Evolutionary conservation across 495 filamentous ascomycete genomes (phyloP).

Genomic region (Trichoderma asperelloides): DNA sequence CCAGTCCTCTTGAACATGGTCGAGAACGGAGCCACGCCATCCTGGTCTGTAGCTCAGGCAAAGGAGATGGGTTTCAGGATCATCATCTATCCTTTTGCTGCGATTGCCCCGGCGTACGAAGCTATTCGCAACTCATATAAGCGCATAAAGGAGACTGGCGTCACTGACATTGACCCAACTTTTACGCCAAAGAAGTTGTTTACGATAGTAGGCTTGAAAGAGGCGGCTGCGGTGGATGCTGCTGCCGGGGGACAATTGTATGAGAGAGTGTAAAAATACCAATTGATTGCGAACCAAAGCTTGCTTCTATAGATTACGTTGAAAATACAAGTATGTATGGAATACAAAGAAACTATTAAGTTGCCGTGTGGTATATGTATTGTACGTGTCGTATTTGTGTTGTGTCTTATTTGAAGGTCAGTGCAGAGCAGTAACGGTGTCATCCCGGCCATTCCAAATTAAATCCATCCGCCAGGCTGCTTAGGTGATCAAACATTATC

Average conservation of each 20-base stretch:
- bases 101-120: constrained; percentile 38
- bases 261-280: background rate
- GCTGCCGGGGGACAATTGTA: constrained; percentile 12
- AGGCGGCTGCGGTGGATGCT: constrained; percentile 15
- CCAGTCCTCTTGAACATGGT: constrained; percentile 55
- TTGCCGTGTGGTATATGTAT: no score
- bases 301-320: background rate
- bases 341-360: background rate
- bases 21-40: constrained; percentile 44
- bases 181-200: constrained; percentile 20
- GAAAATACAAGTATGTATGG: background rate
- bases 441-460: background rate
- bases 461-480: background rate
- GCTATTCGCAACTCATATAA: constrained; percentile 33
- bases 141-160: constrained; percentile 33
- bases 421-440: background rate
- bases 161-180: constrained; percentile 31
- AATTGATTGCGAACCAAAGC: background rate
- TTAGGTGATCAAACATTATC: constrained; percentile 4
- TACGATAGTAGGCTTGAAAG: constrained; percentile 15
- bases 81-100: constrained; percentile 47
- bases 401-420: background rate
- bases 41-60: constrained; percentile 43
- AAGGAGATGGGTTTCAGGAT: constrained; percentile 50
- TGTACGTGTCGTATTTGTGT: background rate